These are phyloP conservation scores for Apophysomyces elegans DNA, from an alignment of 371 early-diverging fungal species.

Conservation along the genomic window DNA sequence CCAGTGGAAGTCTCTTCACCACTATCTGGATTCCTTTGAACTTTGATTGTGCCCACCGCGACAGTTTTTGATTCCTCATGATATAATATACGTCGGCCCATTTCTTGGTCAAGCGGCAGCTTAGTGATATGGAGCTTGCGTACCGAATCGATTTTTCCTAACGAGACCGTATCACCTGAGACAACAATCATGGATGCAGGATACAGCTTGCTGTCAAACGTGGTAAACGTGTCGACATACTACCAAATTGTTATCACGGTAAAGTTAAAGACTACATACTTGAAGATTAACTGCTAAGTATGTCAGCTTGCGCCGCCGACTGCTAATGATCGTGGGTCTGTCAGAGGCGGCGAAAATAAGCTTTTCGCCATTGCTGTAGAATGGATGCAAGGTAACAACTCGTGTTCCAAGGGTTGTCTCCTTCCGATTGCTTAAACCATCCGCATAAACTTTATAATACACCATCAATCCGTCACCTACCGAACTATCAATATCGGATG, in stretches of 20 bases:
- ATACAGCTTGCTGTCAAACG: constrained; percentile 56
- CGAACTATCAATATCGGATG: neutral
- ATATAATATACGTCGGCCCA: constrained; percentile 74
- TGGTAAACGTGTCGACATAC: constrained; percentile 62
- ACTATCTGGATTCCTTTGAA: constrained; percentile 30
- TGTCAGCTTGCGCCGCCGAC: constrained; percentile 63
- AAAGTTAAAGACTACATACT: constrained; percentile 35
- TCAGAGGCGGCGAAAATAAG: constrained; percentile 85
- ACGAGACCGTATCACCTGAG: constrained; percentile 57
- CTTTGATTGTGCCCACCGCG: constrained; percentile 57
- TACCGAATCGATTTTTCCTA: constrained; percentile 79
- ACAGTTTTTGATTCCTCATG: constrained; percentile 57
- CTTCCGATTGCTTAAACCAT: constrained; percentile 48
- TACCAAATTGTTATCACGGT: constrained; percentile 20
- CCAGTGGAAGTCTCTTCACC: constrained; percentile 52
- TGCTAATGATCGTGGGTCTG: constrained; percentile 81
- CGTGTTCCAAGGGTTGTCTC: constrained; percentile 71
- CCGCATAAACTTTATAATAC: constrained; percentile 53
- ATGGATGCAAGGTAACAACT: constrained; percentile 62
- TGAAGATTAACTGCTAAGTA: constrained; percentile 83
- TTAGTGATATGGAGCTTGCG: constrained; percentile 84
- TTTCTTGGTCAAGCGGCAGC: constrained; percentile 65
- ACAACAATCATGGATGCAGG: constrained; percentile 68
- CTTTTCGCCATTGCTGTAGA: constrained; percentile 47
- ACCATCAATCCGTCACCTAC: constrained; percentile 80